Percentiles rank a stretch among this genome's conserved stretches.
Conservation (phyloP, 495 filamentous ascomycete species). For the Daldinia concentrica region DNA sequence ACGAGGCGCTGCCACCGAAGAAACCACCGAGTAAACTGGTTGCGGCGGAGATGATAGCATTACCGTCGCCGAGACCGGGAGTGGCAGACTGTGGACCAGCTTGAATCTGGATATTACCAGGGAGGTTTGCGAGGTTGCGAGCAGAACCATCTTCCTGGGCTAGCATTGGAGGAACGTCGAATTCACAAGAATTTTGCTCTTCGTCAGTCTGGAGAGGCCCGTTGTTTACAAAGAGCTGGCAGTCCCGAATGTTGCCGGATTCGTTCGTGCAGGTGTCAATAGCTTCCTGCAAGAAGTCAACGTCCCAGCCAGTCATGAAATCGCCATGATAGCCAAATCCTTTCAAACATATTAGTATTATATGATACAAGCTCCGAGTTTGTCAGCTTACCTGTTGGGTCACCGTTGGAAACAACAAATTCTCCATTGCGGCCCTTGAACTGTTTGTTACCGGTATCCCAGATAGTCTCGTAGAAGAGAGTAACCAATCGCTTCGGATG, state of each 20-base stretch:
- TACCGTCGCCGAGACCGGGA: constrained; percentile 23
- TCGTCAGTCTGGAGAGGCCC: constrained; percentile 51
- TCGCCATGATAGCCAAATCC: constrained; percentile 87
- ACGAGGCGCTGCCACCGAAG: constrained; percentile 22
- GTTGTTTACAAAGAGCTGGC: constrained; percentile 58
- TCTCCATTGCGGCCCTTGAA: constrained; percentile 73
- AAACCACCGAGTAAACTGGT: constrained; percentile 37
- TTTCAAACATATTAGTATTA: constrained; percentile 41
- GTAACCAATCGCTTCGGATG: constrained; percentile 75
- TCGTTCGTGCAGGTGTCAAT: constrained; percentile 65
- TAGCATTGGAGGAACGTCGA: constrained; percentile 46
- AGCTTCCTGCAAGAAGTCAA: constrained; percentile 65
- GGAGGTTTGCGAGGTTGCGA: constrained; percentile 46
- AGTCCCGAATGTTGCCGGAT: constrained; percentile 63
- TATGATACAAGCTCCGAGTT: background rate
- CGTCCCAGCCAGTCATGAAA: constrained; percentile 85
- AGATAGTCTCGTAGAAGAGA: constrained; percentile 90
- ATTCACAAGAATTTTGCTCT: constrained; percentile 50
- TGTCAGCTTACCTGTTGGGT: constrained; percentile 67
- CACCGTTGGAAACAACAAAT: constrained; percentile 86
- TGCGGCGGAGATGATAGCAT: constrained; percentile 16
- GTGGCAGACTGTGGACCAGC: constrained; percentile 51
- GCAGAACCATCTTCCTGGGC: constrained; percentile 49
- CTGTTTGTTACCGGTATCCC: constrained; percentile 66
- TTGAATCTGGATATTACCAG: constrained; percentile 52